phyloP scores from a whole-genome alignment of 176 grass and related monocot species.

The Juncus effusus region DNA sequence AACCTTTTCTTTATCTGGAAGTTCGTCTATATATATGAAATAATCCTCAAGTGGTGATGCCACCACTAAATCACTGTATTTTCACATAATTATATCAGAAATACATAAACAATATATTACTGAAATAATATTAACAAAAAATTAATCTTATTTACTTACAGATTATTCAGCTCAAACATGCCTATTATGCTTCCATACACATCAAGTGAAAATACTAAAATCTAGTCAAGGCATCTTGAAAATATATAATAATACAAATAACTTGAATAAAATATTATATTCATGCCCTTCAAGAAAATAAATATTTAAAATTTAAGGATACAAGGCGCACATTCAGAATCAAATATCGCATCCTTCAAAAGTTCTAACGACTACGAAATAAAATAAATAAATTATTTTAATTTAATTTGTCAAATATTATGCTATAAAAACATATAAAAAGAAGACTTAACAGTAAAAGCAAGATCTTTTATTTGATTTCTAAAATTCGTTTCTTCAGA shows the following conservation, averaged over 20 bases:
- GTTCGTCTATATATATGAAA: slow-evolving; percentile 88
- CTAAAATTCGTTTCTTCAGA: slow-evolving; percentile 73
- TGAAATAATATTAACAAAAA: slow-evolving; percentile 23
- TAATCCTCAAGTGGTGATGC: slow-evolving; percentile 93
- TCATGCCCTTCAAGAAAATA: slow-evolving; percentile 19
- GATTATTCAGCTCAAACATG: slow-evolving; percentile 99
- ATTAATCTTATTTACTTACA: slow-evolving; percentile 50
- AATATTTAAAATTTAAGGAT: slow-evolving; percentile 44
- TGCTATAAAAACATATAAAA: neutral
- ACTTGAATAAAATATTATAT: neutral
- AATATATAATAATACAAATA: neutral
- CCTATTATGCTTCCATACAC: slow-evolving; percentile 93
- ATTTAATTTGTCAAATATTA: neutral
- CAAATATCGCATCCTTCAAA: slow-evolving; percentile 89
- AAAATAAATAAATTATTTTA: slow-evolving; percentile 1
- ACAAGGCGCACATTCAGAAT: slow-evolving; percentile 71
- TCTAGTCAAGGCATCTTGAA: slow-evolving; percentile 46
- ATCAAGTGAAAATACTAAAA: slow-evolving; percentile 86
- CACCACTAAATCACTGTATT: slow-evolving; percentile 83
- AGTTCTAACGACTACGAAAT: slow-evolving; percentile 77
- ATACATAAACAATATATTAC: slow-evolving; percentile 22
- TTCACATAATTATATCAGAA: slow-evolving; percentile 1
- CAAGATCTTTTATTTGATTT: slow-evolving; percentile 69
- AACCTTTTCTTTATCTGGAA: slow-evolving; percentile 83
- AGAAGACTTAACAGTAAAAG: slow-evolving; percentile 55